These are phyloP conservation scores for Euphrasia confusa DNA, from an alignment of 257 asterid species.

Conservation along the genomic window DNA sequence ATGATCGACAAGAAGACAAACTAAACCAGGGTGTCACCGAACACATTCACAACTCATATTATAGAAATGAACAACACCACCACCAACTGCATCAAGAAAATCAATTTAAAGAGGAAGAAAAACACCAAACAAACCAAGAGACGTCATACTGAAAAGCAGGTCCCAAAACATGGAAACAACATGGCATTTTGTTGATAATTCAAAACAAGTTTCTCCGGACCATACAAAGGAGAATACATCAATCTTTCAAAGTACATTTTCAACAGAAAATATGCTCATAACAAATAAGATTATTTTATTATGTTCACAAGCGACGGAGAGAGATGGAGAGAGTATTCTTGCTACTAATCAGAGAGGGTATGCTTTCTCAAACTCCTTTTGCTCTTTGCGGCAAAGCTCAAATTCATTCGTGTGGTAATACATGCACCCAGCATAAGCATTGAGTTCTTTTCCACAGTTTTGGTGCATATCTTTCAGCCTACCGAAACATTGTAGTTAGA, in stretches of 20 bases:
- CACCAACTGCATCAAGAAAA: slow-evolving; percentile 12
- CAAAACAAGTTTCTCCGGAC: slow-evolving; percentile 19
- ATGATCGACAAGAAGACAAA: background rate
- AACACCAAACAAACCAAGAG: background rate
- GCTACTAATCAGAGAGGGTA: slow-evolving; percentile 47
- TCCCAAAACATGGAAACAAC: slow-evolving; percentile 9
- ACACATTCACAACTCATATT: slow-evolving; percentile 2
- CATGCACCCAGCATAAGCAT: slow-evolving; percentile 92
- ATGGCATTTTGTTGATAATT: slow-evolving; percentile 15
- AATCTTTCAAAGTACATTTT: slow-evolving; percentile 17
- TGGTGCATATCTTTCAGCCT: slow-evolving; percentile 88
- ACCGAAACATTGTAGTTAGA: slow-evolving; percentile 25
- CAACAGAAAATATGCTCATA: slow-evolving; percentile 2
- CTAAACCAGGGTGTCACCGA: background rate
- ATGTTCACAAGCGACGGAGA: slow-evolving; percentile 13
- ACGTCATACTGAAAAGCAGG: slow-evolving; percentile 5
- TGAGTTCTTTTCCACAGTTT: slow-evolving; percentile 83
- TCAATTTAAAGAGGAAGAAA: background rate
- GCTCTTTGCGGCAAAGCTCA: slow-evolving; percentile 91
- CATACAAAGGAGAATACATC: slow-evolving; percentile 11
- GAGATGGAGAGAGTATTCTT: slow-evolving; percentile 6
- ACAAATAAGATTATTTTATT: slow-evolving; percentile 14
- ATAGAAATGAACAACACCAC: slow-evolving; percentile 4
- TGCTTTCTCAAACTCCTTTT: slow-evolving; percentile 75
- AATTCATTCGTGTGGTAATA: slow-evolving; percentile 88